Base-by-base conservation (phyloP, 106 monocot species). In the Dioscorea zingiberensis region DNA sequence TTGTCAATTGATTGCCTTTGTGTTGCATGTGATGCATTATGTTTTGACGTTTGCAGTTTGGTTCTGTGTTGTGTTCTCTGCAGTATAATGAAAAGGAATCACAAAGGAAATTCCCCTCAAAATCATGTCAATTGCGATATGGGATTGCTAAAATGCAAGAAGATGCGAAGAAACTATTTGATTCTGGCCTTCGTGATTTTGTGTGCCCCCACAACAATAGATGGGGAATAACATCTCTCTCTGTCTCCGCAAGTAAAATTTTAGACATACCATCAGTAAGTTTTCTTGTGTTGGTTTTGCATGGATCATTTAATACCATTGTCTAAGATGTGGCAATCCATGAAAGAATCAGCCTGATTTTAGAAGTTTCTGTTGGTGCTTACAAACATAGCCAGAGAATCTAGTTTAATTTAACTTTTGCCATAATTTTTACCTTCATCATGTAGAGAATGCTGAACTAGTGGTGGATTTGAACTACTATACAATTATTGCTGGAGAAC, bases 211-310 rank as follows among this genome's bases (percentile, higher is more conserved):
- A 84, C 30, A 80, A 66, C 46, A 53, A 30, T 56, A 62, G 64
- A 73, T 98, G 98, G 98, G 73, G 79, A 64, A 49, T 98, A 49
- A 84, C 98, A 57, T 89, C 98, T 70, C 86, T 98, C 54, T 81
- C 98, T 25, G 70, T 98, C 61, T 10, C 76, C 47, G 98, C 98
- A 76, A 89, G 98, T 68, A 98, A 98, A 98, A 89, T 98, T 69
- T 68, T 83, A 60, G 86, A 84, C 54, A 76, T 68, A 65, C 98
- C 86, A 32, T 55, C 71, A 66, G 98, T 98, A 87, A 84, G 88
- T 60, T 73, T 74, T 46, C 27, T 45, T 15, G 26, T 47, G 62
- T 48, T 67, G 51, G 26, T 29, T 23, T 69, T 65, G 27, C 4
- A 2, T 23, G 0, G 7, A 38, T 69, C 28, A 28, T 60, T 38